Percentiles rank a stretch among this genome's conserved stretches.
These are phyloP conservation scores for Neobulgaria alba DNA, from an alignment of 2,329 filamentous ascomycete genomes.

Conservation along the genomic window DNA sequence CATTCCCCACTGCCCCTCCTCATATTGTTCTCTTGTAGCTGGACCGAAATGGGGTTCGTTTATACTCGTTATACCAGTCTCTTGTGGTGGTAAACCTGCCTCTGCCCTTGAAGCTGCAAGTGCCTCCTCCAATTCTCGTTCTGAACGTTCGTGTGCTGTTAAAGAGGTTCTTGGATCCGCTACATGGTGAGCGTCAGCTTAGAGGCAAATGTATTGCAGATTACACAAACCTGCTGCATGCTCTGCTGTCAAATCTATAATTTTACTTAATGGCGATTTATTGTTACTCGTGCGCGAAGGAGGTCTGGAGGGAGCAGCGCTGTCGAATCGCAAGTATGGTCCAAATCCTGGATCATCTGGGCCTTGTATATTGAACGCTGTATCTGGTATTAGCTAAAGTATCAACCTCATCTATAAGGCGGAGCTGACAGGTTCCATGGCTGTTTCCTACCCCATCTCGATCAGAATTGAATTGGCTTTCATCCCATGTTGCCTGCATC, in stretches of 20 bases:
- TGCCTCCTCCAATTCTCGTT: constrained; percentile 48
- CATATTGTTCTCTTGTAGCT: constrained; percentile 47
- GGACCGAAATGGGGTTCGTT: constrained; percentile 48
- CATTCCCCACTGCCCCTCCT: constrained; percentile 50
- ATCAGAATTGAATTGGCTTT: constrained; percentile 42
- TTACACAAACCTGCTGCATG: constrained; percentile 34
- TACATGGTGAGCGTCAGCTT: constrained; percentile 17
- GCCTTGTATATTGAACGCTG: constrained; percentile 49
- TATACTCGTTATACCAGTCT: constrained; percentile 35
- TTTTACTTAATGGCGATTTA: constrained; percentile 46
- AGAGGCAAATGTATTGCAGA: no score
- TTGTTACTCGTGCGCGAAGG: constrained; percentile 49
- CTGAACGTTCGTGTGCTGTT: constrained; percentile 28
- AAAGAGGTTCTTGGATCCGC: constrained; percentile 29
- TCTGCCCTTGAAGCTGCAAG: constrained; percentile 47
- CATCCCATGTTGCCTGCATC: no score
- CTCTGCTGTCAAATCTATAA: constrained; percentile 39
- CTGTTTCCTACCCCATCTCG: constrained; percentile 41
- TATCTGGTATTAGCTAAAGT: constrained; percentile 4
- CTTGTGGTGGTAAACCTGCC: constrained; percentile 40
- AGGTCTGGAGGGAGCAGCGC: constrained; percentile 40
- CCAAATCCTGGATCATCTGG: constrained; percentile 38
- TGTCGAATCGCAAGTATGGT: constrained; percentile 23
- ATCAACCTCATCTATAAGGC: not conserved
- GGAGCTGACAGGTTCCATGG: constrained; percentile 37